A percentile compares a stretch with the other conserved stretches of the same genome.
Evolutionary conservation across 2,329 filamentous ascomycete species (phyloP).

Genomic region (Davidsoniella neocaledoniae): DNA sequence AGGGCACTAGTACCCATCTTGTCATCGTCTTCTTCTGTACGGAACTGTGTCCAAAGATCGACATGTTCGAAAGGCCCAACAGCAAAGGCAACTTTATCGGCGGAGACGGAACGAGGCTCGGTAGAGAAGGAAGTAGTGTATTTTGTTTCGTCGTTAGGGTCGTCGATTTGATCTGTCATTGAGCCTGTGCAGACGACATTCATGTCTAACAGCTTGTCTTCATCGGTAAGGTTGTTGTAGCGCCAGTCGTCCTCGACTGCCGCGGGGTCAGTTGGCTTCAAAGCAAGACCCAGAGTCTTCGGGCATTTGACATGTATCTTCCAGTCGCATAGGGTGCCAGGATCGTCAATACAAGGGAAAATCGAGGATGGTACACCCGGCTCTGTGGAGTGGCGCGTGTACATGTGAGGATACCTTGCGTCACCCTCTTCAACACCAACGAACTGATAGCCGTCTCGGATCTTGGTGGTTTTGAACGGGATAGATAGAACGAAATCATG

Average conservation of each 20-base stretch:
- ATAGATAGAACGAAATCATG: constrained; percentile 38
- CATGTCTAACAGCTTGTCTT: constrained; percentile 80
- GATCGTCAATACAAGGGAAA: constrained; percentile 86
- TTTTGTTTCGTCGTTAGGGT: constrained; percentile 60
- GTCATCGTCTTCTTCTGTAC: constrained; percentile 81
- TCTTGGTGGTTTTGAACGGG: constrained; percentile 58
- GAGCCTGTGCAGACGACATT: constrained; percentile 83
- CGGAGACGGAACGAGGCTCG: constrained; percentile 49
- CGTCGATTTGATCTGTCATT: constrained; percentile 63
- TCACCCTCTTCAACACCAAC: constrained; percentile 71
- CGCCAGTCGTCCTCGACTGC: constrained; percentile 20
- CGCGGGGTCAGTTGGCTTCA: constrained; percentile 22
- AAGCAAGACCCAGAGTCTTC: constrained; percentile 66
- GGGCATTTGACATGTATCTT: constrained; percentile 76
- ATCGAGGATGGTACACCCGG: constrained; percentile 69
- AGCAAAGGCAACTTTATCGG: constrained; percentile 83
- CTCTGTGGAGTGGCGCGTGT: constrained; percentile 65
- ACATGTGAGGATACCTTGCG: constrained; percentile 74
- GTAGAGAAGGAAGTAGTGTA: constrained; percentile 80
- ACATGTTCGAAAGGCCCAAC: constrained; percentile 91
- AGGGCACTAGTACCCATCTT: constrained; percentile 77
- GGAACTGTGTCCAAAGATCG: constrained; percentile 67
- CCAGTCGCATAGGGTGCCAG: constrained; percentile 67
- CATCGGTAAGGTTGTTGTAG: constrained; percentile 35
- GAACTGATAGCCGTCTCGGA: constrained; percentile 81